Evolutionary conservation across 2,329 filamentous ascomycete genomes (phyloP).

Genomic region (Fusarium sp.): DNA sequence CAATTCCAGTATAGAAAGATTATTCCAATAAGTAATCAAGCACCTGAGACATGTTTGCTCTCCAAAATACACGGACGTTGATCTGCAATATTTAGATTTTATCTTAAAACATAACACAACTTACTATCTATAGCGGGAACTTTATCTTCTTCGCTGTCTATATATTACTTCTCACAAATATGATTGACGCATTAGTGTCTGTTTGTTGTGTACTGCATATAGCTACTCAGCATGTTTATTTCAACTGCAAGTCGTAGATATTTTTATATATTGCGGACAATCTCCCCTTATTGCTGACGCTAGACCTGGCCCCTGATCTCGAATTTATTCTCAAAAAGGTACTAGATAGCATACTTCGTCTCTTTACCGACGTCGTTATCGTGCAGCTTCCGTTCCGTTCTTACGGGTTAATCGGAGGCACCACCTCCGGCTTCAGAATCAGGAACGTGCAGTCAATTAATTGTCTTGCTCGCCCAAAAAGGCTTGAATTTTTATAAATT

Average conservation of each 20-base stretch:
- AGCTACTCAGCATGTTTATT: not conserved
- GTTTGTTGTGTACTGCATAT: no score
- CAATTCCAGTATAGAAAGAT: no score
- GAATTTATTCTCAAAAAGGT: conserved; percentile 10
- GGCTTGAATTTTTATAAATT: not conserved
- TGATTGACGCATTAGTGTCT: no score
- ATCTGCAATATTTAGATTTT: no score
- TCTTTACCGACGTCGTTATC: conserved; percentile 4
- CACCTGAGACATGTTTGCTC: no score
- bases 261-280: not conserved
- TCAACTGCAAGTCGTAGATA: not conserved
- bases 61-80: no score
- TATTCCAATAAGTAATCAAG: no score
- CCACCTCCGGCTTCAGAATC: conserved; percentile 13
- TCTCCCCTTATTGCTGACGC: not conserved
- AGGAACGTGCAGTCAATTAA: not conserved
- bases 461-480: not conserved
- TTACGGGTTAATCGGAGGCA: conserved; percentile 14
- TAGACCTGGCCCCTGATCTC: conserved; percentile 1
- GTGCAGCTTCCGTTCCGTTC: conserved; percentile 5
- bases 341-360: not conserved
- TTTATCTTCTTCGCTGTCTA: no score
- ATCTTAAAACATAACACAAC: no score
- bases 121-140: no score
- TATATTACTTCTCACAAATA: no score